Conservation (phyloP, 768 basidiomycete genomes). For the Boletus subcaerulescens region DNA sequence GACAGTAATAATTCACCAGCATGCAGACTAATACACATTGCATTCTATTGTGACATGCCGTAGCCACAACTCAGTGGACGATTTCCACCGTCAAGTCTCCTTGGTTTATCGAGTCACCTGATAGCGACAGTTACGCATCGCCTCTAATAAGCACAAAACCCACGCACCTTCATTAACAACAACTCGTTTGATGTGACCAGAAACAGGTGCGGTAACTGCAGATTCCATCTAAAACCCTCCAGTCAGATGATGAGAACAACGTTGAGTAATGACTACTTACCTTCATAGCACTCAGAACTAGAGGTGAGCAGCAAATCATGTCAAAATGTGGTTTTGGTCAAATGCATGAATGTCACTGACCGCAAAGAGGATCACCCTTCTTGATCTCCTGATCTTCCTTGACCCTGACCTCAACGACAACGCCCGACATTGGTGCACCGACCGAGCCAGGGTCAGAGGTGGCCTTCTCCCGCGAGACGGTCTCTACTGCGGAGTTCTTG, state of each 20-base stretch:
- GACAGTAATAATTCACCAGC: background rate
- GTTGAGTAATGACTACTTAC: constrained; percentile 37
- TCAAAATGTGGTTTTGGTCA: constrained; percentile 24
- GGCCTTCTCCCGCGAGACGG: constrained; percentile 91
- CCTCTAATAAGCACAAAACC: background rate
- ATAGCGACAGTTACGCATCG: constrained; percentile 6
- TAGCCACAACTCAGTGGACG: constrained; percentile 46
- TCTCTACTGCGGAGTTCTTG: constrained; percentile 95
- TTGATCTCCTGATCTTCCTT: constrained; percentile 98
- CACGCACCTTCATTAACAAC: constrained; percentile 78
- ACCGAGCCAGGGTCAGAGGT: constrained; percentile 93
- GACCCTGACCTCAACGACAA: constrained; percentile 96
- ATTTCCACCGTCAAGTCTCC: constrained; percentile 92
- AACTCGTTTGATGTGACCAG: constrained; percentile 93
- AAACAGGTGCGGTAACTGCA: constrained; percentile 92
- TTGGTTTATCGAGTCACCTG: constrained; percentile 92
- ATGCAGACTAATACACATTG: constrained; percentile 18
- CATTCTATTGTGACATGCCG: constrained; percentile 16
- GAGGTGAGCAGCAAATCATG: constrained; percentile 8
- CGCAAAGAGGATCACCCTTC: constrained; percentile 95
- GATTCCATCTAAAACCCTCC: constrained; percentile 82
- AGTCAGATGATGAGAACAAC: constrained; percentile 13
- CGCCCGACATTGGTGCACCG: constrained; percentile 96
- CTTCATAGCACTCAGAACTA: constrained; percentile 97
- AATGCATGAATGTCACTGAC: constrained; percentile 43